A percentile compares a stretch with the other conserved stretches of the same genome.
Evolutionary conservation across 2,329 filamentous ascomycete species (phyloP).

Genomic region (Xylaria sp.): DNA sequence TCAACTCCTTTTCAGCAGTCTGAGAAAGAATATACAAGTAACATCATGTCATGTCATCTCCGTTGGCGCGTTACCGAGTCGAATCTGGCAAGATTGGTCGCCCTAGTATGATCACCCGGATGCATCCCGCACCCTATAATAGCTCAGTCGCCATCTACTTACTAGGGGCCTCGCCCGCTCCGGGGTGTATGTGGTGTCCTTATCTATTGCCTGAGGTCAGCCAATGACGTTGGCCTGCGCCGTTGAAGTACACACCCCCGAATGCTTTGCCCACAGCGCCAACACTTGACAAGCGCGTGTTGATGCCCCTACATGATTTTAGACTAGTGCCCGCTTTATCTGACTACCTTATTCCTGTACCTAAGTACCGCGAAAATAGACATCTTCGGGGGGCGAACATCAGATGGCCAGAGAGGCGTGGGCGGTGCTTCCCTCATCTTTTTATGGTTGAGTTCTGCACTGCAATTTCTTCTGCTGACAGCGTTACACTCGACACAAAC

Average conservation of each 20-base stretch:
- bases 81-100: constrained; percentile 2
- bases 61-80: constrained; percentile 9
- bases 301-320: neutral
- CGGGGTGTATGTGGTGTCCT: constrained; percentile 30
- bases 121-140: constrained; percentile 26
- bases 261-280: constrained; percentile 18
- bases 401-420: constrained; percentile 4
- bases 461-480: constrained; percentile 22
- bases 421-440: constrained; percentile 11
- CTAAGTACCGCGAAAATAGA: constrained; percentile 15
- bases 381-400: constrained; percentile 17
- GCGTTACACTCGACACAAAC: constrained; percentile 22
- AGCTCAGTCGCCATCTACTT: constrained; percentile 4
- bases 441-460: constrained; percentile 18
- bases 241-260: constrained; percentile 17
- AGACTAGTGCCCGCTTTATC: neutral
- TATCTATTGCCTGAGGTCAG: constrained; percentile 33
- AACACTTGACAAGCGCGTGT: neutral
- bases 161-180: constrained; percentile 3
- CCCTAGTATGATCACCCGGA: constrained; percentile 6
- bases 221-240: constrained; percentile 29
- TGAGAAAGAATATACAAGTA: neutral
- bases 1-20: neutral
- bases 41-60: constrained; percentile 4
- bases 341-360: constrained; percentile 1